Conservation (phyloP, 106 monocot genomes). For the Dendrobium catenatum region DNA sequence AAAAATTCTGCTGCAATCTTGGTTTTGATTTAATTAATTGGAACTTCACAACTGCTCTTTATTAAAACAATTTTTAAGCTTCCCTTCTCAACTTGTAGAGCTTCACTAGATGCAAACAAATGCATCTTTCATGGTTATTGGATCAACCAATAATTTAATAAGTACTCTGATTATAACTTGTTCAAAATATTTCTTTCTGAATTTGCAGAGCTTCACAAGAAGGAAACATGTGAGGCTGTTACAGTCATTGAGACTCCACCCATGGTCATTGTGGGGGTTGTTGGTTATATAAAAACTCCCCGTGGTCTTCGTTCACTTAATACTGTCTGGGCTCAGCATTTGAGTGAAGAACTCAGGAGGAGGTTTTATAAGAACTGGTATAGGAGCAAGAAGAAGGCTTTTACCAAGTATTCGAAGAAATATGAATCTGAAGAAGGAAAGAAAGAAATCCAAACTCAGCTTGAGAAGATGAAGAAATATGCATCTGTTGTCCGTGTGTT, state of each 20-base stretch:
- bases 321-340: slow-evolving; percentile 69
- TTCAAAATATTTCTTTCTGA: background rate
- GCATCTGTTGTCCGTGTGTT: slow-evolving; percentile 51
- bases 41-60: too few relatives aligned
- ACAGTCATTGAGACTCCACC: slow-evolving; percentile 65
- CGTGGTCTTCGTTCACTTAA: slow-evolving; percentile 54
- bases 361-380: slow-evolving; percentile 75
- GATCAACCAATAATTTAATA: background rate
- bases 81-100: too few relatives aligned
- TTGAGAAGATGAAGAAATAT: slow-evolving; percentile 72
- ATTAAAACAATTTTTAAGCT: too few relatives aligned
- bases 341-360: slow-evolving; percentile 58
- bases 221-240: slow-evolving; percentile 76
- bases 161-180: background rate
- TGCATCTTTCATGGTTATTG: background rate
- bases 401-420: slow-evolving; percentile 57
- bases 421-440: slow-evolving; percentile 58
- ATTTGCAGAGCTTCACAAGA: slow-evolving; percentile 53
- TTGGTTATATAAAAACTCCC: slow-evolving; percentile 64
- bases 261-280: slow-evolving; percentile 62
- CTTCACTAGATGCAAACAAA: background rate
- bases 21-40: too few relatives aligned
- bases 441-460: slow-evolving; percentile 46
- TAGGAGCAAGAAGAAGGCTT: slow-evolving; percentile 65
- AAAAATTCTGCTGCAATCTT: too few relatives aligned